Percentiles rank a stretch among this genome's conserved stretches.
Conservation (phyloP, 257 asterid species). For the Jacaranda copaia region DNA sequence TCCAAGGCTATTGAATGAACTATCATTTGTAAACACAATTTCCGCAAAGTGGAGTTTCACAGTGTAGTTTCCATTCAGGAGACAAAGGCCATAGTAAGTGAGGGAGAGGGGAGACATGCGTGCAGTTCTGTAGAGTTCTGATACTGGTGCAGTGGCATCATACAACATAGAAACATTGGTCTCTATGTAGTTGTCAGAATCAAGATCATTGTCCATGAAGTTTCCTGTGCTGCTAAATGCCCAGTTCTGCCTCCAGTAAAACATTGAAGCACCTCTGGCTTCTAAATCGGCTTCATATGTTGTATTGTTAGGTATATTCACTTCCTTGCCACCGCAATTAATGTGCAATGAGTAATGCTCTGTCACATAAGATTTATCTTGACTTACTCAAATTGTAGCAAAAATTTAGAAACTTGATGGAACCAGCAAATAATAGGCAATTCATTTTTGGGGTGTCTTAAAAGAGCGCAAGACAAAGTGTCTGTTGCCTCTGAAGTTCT, state of each 20-base stretch:
- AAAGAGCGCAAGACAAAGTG: too few relatives aligned
- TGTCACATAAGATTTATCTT: slow-evolving; percentile 34
- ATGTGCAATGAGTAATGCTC: slow-evolving; percentile 66
- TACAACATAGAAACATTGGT: slow-evolving; percentile 51
- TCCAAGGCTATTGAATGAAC: slow-evolving; percentile 76
- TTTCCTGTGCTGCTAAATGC: slow-evolving; percentile 96
- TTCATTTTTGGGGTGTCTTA: too few relatives aligned
- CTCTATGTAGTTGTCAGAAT: slow-evolving; percentile 64
- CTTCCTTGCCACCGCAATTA: slow-evolving; percentile 84
- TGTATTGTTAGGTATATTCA: slow-evolving; percentile 34
- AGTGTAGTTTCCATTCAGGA: slow-evolving; percentile 80
- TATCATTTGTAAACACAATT: slow-evolving; percentile 73
- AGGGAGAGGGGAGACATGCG: slow-evolving; percentile 87
- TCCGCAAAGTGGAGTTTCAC: slow-evolving; percentile 89
- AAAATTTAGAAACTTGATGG: too few relatives aligned
- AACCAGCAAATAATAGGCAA: too few relatives aligned
- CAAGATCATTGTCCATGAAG: slow-evolving; percentile 74
- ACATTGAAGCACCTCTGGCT: slow-evolving; percentile 82
- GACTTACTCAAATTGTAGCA: neutral
- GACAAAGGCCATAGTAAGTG: slow-evolving; percentile 88
- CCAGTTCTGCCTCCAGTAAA: slow-evolving; percentile 65
- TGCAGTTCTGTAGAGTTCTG: slow-evolving; percentile 68
- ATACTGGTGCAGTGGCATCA: slow-evolving; percentile 43
- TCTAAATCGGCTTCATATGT: slow-evolving; percentile 72
- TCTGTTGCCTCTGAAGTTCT: too few relatives aligned